These are phyloP conservation scores for Cyanidiococcus yangmingshanensis DNA, from an alignment of 23 red algal genomes.

Conservation along the genomic window DNA sequence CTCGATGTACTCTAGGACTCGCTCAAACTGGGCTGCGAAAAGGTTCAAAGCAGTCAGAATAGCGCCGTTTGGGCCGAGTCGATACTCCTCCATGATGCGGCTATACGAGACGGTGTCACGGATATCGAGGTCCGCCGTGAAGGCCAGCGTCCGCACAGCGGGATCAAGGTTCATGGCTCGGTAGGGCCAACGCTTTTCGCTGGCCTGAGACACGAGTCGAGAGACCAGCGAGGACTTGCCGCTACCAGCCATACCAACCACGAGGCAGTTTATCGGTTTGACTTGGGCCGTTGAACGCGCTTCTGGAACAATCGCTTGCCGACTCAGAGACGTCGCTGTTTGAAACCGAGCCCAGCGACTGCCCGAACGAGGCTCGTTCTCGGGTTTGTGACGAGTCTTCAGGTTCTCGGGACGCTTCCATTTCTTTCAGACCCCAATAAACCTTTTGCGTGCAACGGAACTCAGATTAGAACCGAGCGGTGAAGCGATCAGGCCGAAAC, in stretches of 20 bases:
- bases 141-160: slow-evolving; percentile 60
- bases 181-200: not conserved
- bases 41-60: slow-evolving; percentile 92
- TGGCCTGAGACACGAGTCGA: slow-evolving; percentile 28
- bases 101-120: slow-evolving; percentile 84
- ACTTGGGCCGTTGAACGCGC: no score
- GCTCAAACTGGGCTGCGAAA: slow-evolving; percentile 80
- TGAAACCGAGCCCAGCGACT: no score
- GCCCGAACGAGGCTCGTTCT: no score
- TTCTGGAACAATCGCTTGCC: no score
- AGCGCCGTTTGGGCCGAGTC: slow-evolving; percentile 86
- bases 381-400: no score
- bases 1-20: slow-evolving; percentile 60
- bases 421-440: no score
- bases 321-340: no score
- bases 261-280: slow-evolving; percentile 38
- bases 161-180: slow-evolving; percentile 78
- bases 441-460: no score
- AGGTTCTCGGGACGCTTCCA: no score
- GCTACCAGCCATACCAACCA: slow-evolving; percentile 92
- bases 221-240: slow-evolving; percentile 86
- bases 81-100: slow-evolving; percentile 66
- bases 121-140: slow-evolving; percentile 83
- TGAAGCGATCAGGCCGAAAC: no score
- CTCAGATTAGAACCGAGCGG: no score